Base-by-base conservation (phyloP, 805 yeast species). In the Brettanomyces sp. region DNA sequence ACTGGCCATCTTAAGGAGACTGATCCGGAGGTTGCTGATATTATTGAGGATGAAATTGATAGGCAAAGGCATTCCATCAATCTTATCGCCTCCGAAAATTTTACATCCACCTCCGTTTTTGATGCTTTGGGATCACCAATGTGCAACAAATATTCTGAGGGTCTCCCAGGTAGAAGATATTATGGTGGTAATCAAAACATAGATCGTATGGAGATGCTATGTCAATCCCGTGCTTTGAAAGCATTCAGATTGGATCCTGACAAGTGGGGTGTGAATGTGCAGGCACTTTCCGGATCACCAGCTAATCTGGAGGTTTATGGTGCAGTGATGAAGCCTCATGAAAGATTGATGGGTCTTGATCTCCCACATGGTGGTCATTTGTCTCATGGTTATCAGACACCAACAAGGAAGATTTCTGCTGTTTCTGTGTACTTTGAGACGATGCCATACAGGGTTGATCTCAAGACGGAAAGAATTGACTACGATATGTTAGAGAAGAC, bases 351-450 rank as follows among this genome's bases (percentile, higher is more conserved):
- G 99, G 99, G 99, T 57, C 79, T 93, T 55, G 97, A 91, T 63
- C 76, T 93, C 63, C 99, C 99, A 56, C 98, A 93, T 62, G 99
- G 99, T 61, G 99, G 99, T 59, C 99, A 93, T 68, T 77, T 93
- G 67, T 88, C 96, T 46, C 99, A 93, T 69, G 99, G 99, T 57
- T 93, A 93, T 73, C 98, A 93, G 68, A 91, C 98, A 47, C 89
- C 83, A 59, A 72, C 88, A 56, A 79, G 91, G 68, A 90, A 90
- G 74, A 93, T 93, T 64, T 87, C 96, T 52, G 95, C 89, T 50
- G 91, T 93, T 47, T 89, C 98, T 43, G 91, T 93, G 54, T 93
- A 93, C 68, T 93, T 93, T 67, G 95, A 90, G 74, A 91, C 98
- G 51, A 89, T 93, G 95, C 99, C 99, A 44, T 93, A 93, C 77